Evolutionary conservation across 805 yeast species (phyloP).

Genomic region (Suhomyces vadensis): DNA sequence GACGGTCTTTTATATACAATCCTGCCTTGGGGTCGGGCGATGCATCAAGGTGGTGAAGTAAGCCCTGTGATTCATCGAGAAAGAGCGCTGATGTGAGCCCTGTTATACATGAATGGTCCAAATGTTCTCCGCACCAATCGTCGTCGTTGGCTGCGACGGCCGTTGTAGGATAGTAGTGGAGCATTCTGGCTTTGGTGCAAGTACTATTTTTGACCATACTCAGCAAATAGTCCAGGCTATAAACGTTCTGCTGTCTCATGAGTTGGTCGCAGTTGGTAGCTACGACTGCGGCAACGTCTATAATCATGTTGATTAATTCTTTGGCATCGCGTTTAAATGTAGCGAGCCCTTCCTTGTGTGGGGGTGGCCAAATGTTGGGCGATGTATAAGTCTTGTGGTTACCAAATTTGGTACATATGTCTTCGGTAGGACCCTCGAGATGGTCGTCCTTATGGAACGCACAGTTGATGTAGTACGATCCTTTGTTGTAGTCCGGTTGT

Average conservation of each 20-base stretch:
- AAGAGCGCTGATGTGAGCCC: slow-evolving; percentile 58
- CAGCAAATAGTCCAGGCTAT: slow-evolving; percentile 35
- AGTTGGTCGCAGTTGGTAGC: slow-evolving; percentile 57
- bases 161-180: slow-evolving; percentile 51
- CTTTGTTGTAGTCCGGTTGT: slow-evolving; percentile 51
- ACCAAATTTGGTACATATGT: slow-evolving; percentile 30
- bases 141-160: slow-evolving; percentile 18
- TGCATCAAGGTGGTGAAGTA: slow-evolving; percentile 22
- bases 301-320: slow-evolving; percentile 44
- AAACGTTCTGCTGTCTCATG: slow-evolving; percentile 19
- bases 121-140: slow-evolving; percentile 64
- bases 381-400: slow-evolving; percentile 47
- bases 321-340: slow-evolving; percentile 40
- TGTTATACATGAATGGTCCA: slow-evolving; percentile 61
- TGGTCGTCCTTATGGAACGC: slow-evolving; percentile 47
- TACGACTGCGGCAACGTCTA: slow-evolving; percentile 48
- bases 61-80: slow-evolving; percentile 38
- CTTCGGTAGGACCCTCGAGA: slow-evolving; percentile 48
- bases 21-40: slow-evolving; percentile 51
- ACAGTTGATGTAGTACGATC: slow-evolving; percentile 60
- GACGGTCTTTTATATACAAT: slow-evolving; percentile 49
- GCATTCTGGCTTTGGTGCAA: slow-evolving; percentile 56
- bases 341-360: slow-evolving; percentile 20
- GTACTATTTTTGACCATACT: slow-evolving; percentile 50
- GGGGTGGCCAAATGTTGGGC: slow-evolving; percentile 54